Base-by-base conservation (phyloP, 805 yeast species). In the Middelhovenomyces tepae region DNA sequence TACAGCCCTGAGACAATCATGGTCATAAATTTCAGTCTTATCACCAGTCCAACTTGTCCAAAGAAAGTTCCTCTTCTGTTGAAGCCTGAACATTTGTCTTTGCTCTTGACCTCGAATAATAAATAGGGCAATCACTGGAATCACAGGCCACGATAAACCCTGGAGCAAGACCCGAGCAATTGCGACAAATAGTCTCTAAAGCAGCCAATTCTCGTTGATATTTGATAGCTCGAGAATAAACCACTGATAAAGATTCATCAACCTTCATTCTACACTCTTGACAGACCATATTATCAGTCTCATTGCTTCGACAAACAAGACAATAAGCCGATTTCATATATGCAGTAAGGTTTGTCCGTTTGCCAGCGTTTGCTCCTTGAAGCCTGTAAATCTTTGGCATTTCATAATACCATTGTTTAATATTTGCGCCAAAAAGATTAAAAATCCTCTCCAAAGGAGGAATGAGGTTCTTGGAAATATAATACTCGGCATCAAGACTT, bases 391-490 rank as follows among this genome's bases (percentile, higher is more conserved):
- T 26, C 29, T 61, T 61, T 0, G 94, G 84, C 61, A 86, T 63
- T 17, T 75, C 82, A 7, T 56, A 55, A 42, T 75, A 82, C 98
- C 98, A 91, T 3, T 62, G 63, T 26, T 64, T 62, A 4, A 87
- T 67, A 56, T 85, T 80, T 2, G 81, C 91, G 0, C 98, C 98
- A 37, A 85, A 57, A 9, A 89, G 56, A 45, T 75, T 80, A 55
- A 91, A 82, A 2, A 89, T 60, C 38, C 98, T 60, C 42, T 84
- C 93, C 35, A 91, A 57, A 0, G 98, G 97, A 2, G 98, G 97
- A 6, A 89, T 73, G 29, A 91, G 56, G 2, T 84, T 84, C 48
- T 83, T 79, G 2, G 71, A 70, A 30, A 91, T 85, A 54, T 91
- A 91, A 51, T 91, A 91, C 24, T 82, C 85, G 14, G 78, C 67